Evolutionary conservation across 179 eudicot genomes (phyloP), one percentile per base, ranked within the genome.

Genomic region (Corrigiola litoralis): DNA sequence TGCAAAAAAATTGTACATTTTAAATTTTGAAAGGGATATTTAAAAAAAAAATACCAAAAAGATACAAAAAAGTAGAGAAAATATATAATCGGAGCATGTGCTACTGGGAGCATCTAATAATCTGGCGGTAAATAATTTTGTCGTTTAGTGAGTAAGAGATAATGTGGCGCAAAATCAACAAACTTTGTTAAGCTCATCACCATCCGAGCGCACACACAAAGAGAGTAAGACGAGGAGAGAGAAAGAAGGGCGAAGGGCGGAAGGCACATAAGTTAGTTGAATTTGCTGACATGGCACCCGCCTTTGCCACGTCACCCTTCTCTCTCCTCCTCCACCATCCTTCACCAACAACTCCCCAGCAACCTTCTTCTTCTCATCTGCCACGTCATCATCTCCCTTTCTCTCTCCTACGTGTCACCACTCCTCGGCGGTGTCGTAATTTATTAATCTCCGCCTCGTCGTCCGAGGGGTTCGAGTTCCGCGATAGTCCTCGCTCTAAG

Each of bases 221-320:
- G 65, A 61, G 58, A 16, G 38, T 54, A 44, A 24, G 24, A 24
- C 7, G 51, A 47, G 55, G 66, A 73, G 56, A 57, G 63, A 61
- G 63, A 45, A 20, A 10, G 36, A 9, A 4, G n/a, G n/a, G n/a
- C n/a, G n/a, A n/a, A 51, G 5, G 65, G 44, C 49, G 44, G 57
- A 25, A 21, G 61, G 38, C 37, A 34, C n/a, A 20, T 7, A 51
- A 13, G 8, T 16, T n/a, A 16, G 28, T 42, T 28, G 50, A 27
- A 24, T 11, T 51, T 10, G 1, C 27, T 40, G 34, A 27, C 31
- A 84, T 84, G 92, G 92, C 87, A n/a, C n/a, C n/a, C 41, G 50
- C 85, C 72, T 58, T 72, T 72, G 74, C 78, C 66, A 63, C 82
- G 79, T 66, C 80, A 14, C 68, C 78, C 63, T 74, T 75, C 83